Evolutionary conservation across 768 basidiomycete genomes (phyloP).

Genomic region (Cystobasidium tubakii): DNA sequence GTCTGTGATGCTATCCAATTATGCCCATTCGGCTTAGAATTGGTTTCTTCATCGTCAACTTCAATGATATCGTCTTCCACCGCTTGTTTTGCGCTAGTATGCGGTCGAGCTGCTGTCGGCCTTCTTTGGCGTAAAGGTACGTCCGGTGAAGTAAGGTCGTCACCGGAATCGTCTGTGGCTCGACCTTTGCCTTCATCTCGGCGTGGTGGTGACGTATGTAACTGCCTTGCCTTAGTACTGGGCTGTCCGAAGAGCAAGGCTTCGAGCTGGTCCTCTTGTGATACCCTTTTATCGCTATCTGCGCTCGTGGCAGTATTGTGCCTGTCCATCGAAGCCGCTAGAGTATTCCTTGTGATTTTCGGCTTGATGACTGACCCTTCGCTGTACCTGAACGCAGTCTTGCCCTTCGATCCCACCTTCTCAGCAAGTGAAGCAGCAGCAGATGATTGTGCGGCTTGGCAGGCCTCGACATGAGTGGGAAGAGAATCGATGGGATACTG

Average conservation of each 20-base stretch:
- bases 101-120: neutral
- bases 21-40: neutral
- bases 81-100: neutral
- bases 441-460: neutral
- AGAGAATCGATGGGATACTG: neutral
- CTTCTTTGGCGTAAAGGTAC: neutral
- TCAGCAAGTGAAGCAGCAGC: neutral
- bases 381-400: neutral
- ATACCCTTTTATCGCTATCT: neutral
- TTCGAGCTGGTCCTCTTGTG: neutral
- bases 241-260: neutral
- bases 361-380: neutral
- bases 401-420: neutral
- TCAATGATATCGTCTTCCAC: neutral
- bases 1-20: neutral
- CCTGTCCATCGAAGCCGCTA: neutral
- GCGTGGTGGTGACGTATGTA: neutral
- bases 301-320: neutral
- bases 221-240: neutral
- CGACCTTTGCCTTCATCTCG: neutral
- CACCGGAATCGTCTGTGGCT: neutral
- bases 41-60: neutral
- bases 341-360: neutral
- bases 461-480: neutral
- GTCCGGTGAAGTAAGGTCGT: constrained; percentile 7